Percentiles rank a stretch among this genome's conserved stretches.
Conservation (phyloP, 1,139 yeast genomes). For the Diutina pseudorugosa region DNA sequence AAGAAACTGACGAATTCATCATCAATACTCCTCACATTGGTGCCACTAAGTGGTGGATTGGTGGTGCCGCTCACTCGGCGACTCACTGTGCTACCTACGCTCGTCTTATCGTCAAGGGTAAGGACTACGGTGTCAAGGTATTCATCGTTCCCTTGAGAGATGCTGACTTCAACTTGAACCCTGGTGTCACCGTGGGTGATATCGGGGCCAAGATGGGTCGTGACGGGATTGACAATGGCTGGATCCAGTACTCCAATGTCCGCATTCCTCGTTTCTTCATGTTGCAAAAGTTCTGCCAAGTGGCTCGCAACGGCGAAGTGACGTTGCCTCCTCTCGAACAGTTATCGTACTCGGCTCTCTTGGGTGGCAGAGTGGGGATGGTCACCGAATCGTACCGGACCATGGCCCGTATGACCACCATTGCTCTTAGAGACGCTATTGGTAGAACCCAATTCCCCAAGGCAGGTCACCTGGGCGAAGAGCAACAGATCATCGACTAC, state of each 20-base stretch:
- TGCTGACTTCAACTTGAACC: slow-evolving; percentile 29
- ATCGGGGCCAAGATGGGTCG: slow-evolving; percentile 38
- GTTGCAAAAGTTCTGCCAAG: slow-evolving; percentile 38
- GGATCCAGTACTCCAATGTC: slow-evolving; percentile 20
- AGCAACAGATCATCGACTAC: slow-evolving; percentile 1
- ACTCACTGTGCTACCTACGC: slow-evolving; percentile 34
- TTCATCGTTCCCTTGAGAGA: slow-evolving; percentile 37
- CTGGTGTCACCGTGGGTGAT: slow-evolving; percentile 34
- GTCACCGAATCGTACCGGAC: slow-evolving; percentile 32
- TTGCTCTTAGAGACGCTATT: slow-evolving; percentile 33
- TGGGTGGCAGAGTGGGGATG: slow-evolving; percentile 36
- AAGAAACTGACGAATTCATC: slow-evolving; percentile 27
- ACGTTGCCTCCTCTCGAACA: slow-evolving; percentile 34
- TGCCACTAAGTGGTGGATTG: slow-evolving; percentile 43
- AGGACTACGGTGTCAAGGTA: slow-evolving; percentile 37
- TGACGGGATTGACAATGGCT: slow-evolving; percentile 4
- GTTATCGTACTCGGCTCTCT: slow-evolving; percentile 33
- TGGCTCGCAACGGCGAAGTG: slow-evolving; percentile 28
- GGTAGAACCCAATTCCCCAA: slow-evolving; percentile 32
- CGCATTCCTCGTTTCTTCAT: slow-evolving; percentile 34
- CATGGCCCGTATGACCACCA: slow-evolving; percentile 28
- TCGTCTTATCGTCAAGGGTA: slow-evolving; percentile 29
- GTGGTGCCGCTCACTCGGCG: slow-evolving; percentile 41
- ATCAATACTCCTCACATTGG: slow-evolving; percentile 38
- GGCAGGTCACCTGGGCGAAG: slow-evolving; percentile 8